Evolutionary conservation across 2,329 filamentous ascomycete species (phyloP).

Genomic region (Penicillium paneum): DNA sequence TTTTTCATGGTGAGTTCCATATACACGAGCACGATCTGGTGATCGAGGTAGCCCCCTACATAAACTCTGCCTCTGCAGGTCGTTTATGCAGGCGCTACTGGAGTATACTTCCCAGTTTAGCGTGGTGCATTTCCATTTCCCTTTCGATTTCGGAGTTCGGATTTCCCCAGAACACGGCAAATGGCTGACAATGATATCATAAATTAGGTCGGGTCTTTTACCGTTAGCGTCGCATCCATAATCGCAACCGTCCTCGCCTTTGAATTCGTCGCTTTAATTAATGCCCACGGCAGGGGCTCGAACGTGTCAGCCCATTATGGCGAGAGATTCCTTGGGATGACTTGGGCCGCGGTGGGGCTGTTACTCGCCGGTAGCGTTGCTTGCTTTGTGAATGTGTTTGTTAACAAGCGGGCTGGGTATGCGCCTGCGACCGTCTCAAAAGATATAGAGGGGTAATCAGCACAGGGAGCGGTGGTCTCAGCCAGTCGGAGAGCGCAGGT

Average conservation of each 20-base stretch:
- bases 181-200: slow-evolving; percentile 2
- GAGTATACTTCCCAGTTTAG: not conserved
- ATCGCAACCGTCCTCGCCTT: slow-evolving; percentile 63
- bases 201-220: slow-evolving; percentile 50
- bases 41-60: not conserved
- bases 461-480: not conserved
- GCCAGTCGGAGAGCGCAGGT: slow-evolving; percentile 1
- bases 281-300: slow-evolving; percentile 51
- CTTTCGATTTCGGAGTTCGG: not conserved
- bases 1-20: slow-evolving; percentile 42
- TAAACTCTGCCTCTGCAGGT: not conserved
- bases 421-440: slow-evolving; percentile 11
- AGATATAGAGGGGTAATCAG: slow-evolving; percentile 20
- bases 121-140: not conserved
- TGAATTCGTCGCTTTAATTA: slow-evolving; percentile 53
- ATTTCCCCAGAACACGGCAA: not conserved
- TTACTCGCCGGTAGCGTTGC: slow-evolving; percentile 31
- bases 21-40: not conserved
- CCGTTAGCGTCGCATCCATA: slow-evolving; percentile 70
- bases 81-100: not conserved
- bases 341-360: slow-evolving; percentile 54
- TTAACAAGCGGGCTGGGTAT: slow-evolving; percentile 8
- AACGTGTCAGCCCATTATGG: slow-evolving; percentile 52
- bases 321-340: slow-evolving; percentile 55
- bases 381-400: slow-evolving; percentile 29